Evolutionary conservation across 75 land plant genomes (phyloP).

Genomic region (Sequoia sempervirens): DNA sequence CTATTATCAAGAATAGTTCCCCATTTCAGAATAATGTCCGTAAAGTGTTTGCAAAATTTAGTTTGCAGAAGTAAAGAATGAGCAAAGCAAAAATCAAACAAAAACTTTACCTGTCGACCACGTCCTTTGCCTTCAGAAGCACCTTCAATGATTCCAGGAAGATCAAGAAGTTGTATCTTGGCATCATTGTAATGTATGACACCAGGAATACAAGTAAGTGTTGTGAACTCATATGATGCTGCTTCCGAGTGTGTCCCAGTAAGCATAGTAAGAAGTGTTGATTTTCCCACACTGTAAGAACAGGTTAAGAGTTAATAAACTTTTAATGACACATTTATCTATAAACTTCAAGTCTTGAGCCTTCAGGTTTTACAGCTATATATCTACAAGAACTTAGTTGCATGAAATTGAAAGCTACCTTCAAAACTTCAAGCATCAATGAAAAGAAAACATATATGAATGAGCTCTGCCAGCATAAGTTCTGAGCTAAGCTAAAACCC

Average conservation of each 20-base stretch:
- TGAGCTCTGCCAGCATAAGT: not conserved
- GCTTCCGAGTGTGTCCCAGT: slow-evolving; percentile 99
- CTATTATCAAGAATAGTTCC: too few relatives aligned
- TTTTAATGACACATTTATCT: not conserved
- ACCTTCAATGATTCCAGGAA: slow-evolving; percentile 99
- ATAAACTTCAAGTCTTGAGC: not conserved
- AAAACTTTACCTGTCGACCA: slow-evolving; percentile 82
- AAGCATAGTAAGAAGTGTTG: slow-evolving; percentile 84
- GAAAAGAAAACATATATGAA: not conserved
- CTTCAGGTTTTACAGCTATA: not conserved
- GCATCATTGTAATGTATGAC: slow-evolving; percentile 97
- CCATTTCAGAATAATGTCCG: not conserved
- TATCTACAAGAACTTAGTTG: not conserved
- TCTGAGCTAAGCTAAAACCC: not conserved
- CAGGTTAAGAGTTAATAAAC: slow-evolving; percentile 4
- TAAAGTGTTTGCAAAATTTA: not conserved
- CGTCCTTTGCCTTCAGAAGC: slow-evolving; percentile 99
- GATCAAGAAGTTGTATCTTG: slow-evolving; percentile 98
- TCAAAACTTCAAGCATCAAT: not conserved
- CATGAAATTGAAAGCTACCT: not conserved
- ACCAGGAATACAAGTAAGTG: slow-evolving; percentile 98
- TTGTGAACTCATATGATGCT: slow-evolving; percentile 99
- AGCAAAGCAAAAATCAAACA: not conserved
- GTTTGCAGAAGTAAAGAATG: not conserved
- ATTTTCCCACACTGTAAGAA: slow-evolving; percentile 83